These are phyloP conservation scores for Priceomyces carsonii DNA, from an alignment of 805 yeast species.

Conservation along the genomic window DNA sequence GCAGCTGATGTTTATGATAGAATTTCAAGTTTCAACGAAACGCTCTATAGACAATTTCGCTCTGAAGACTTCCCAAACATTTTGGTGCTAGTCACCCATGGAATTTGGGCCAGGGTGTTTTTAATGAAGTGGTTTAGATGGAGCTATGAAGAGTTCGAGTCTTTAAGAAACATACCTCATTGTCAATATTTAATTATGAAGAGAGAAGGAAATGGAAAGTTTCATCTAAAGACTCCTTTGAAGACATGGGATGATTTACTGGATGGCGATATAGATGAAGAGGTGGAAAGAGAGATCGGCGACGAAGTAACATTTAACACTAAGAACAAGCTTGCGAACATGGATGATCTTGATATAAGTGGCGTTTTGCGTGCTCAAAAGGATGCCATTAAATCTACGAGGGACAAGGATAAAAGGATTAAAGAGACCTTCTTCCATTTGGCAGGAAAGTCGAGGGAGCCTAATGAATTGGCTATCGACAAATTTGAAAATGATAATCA, in stretches of 20 bases:
- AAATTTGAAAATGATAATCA: neutral
- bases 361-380: slow-evolving; percentile 39
- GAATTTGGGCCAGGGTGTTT: slow-evolving; percentile 92
- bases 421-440: slow-evolving; percentile 39
- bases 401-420: slow-evolving; percentile 43
- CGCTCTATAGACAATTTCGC: slow-evolving; percentile 78
- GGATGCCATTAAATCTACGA: slow-evolving; percentile 36
- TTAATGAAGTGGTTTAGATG: slow-evolving; percentile 94
- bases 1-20: slow-evolving; percentile 96
- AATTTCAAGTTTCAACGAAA: slow-evolving; percentile 86
- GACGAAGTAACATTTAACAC: slow-evolving; percentile 41
- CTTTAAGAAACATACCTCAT: slow-evolving; percentile 78
- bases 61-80: slow-evolving; percentile 73
- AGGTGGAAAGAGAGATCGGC: slow-evolving; percentile 34
- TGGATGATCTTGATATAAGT: slow-evolving; percentile 39
- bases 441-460: slow-evolving; percentile 4
- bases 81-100: slow-evolving; percentile 85
- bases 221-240: slow-evolving; percentile 58
- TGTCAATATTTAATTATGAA: slow-evolving; percentile 84
- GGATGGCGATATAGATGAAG: slow-evolving; percentile 41
- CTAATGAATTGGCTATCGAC: neutral
- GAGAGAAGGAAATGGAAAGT: slow-evolving; percentile 49
- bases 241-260: slow-evolving; percentile 71
- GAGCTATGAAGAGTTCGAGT: slow-evolving; percentile 87
- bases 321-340: slow-evolving; percentile 28